Base-by-base conservation (phyloP, 805 yeast species). In the Maudiozyma serrabonitensis region DNA sequence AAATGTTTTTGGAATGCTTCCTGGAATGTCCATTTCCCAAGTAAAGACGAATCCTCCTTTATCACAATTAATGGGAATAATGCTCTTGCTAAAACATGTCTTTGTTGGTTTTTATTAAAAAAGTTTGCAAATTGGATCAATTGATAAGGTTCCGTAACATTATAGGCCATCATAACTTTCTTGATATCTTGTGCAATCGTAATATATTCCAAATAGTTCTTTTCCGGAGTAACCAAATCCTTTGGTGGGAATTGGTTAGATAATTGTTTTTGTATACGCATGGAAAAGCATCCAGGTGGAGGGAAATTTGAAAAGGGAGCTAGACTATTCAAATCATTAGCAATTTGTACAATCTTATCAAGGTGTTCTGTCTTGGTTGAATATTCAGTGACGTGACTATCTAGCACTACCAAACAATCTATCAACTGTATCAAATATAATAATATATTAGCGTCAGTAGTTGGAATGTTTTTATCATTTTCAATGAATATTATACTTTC, bases 21-120 rank as follows among this genome's bases (percentile, higher is more conserved):
- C 12, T 58, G 51, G 26, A 80, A 60, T 15, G 63, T 59, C 47
- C 68, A 71, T 26, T 69, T 69, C 0, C 89, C 90, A 23, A 81
- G 56, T 2, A 85, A 68, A 1, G 80, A 68, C 47, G 74, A 75
- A 60, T 83, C 81, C 57, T 83, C 86, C 52, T 87, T 69, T 8
- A 84, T 69, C 23, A 83, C 66, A 56, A 76, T 80, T 21, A 82
- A 66, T 48, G 83, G 87, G 56, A 81, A 75, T 11, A 81, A 56
- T 1, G 85, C 84, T 51, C 90, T 72, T 1, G 82, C 74, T n/a
- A 85, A 45, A 2, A 68, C 69, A 56, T 71, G 74, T 45, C 58
- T 57, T 46, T 70, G 74, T 5, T 55, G 46, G 2, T 56, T 47
- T 41, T 67, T 60, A 38, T 69, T 65, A 54, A 71, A 70, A 47